Evolutionary conservation across 2,329 filamentous ascomycete genomes (phyloP).

Genomic region (Reticulascus tulasneorum): DNA sequence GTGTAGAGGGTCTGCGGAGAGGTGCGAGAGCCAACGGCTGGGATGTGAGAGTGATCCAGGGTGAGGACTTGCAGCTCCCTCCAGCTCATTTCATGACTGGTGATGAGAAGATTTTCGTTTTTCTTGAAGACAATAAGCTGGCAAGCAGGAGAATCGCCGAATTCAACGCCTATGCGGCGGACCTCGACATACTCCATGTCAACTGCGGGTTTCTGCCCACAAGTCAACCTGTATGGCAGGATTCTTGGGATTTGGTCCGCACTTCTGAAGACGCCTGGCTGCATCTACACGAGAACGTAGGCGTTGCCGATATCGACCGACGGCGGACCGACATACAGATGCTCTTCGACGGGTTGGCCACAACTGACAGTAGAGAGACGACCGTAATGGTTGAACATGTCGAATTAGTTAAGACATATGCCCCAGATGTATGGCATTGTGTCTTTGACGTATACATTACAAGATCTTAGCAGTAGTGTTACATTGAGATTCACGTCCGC

Average conservation of each 20-base stretch:
- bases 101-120: constrained; percentile 58
- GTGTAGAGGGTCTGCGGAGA: constrained; percentile 73
- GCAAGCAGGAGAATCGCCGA: constrained; percentile 40
- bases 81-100: constrained; percentile 35
- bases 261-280: constrained; percentile 45
- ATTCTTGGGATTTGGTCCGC: constrained; percentile 42
- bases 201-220: constrained; percentile 62
- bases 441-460: constrained; percentile 60
- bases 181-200: constrained; percentile 49
- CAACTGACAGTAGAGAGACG: constrained; percentile 15
- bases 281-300: constrained; percentile 66
- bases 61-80: constrained; percentile 31
- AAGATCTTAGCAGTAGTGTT: constrained; percentile 14
- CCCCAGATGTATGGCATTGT: constrained; percentile 65
- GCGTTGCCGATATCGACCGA: constrained; percentile 45
- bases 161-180: constrained; percentile 25
- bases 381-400: constrained; percentile 47
- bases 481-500: constrained; percentile 1
- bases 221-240: constrained; percentile 50
- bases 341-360: constrained; percentile 36
- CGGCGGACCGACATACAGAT: constrained; percentile 44
- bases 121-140: constrained; percentile 63
- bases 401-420: constrained; percentile 66
- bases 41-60: constrained; percentile 51
- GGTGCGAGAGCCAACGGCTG: constrained; percentile 70